A percentile compares a stretch with the other conserved stretches of the same genome.
Evolutionary conservation across 441 rosid species (phyloP).

Genomic region (California macrophylla): DNA sequence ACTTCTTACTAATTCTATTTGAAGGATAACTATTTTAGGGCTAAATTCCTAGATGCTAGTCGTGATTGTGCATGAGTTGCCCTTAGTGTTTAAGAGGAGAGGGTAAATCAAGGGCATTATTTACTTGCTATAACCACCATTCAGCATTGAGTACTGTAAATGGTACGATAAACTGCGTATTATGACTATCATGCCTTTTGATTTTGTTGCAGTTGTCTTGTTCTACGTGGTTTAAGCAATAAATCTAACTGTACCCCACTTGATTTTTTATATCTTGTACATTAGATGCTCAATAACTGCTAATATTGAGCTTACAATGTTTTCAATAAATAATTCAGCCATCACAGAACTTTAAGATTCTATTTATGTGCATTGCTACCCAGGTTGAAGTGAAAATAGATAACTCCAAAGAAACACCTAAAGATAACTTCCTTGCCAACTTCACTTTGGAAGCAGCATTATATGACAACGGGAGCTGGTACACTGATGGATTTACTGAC

Average conservation of each 20-base stretch:
- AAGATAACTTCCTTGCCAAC: conserved; percentile 43
- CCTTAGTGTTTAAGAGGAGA: neutral
- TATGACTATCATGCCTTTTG: neutral
- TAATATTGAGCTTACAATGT: conserved; percentile 6
- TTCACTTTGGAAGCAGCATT: conserved; percentile 68
- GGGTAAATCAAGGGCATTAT: neutral
- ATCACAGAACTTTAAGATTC: neutral
- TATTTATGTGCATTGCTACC: conserved; percentile 10
- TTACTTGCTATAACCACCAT: neutral
- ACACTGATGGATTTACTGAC: conserved; percentile 33
- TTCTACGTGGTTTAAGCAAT: neutral
- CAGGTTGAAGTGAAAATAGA: conserved; percentile 94
- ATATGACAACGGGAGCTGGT: conserved; percentile 67
- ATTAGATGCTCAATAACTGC: neutral
- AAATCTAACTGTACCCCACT: neutral
- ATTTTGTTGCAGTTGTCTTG: neutral
- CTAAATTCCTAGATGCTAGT: neutral
- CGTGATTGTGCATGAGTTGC: neutral
- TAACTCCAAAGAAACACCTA: conserved; percentile 38
- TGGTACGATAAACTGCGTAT: neutral
- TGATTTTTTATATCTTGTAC: neutral
- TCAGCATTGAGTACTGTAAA: neutral
- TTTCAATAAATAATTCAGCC: conserved; percentile 5
- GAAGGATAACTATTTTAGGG: neutral
- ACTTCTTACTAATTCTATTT: neutral